phyloP scores from a whole-genome alignment of 805 yeast species.

The Candida railenensis region DNA sequence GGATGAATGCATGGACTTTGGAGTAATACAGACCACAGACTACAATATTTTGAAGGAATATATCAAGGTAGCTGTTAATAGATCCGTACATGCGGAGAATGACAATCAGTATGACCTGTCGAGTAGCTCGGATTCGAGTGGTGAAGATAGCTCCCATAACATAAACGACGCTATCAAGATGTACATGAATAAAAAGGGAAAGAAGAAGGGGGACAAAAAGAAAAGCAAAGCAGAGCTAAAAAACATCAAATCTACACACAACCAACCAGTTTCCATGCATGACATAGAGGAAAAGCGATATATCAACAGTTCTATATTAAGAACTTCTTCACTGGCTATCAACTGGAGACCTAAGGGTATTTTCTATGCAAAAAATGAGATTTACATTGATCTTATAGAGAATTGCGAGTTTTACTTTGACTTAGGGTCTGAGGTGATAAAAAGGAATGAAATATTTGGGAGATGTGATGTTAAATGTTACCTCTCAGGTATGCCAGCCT shows the following conservation, averaged over 20 bases:
- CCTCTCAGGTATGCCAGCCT: slow-evolving; percentile 45
- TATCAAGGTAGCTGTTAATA: slow-evolving; percentile 53
- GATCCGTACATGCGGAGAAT: slow-evolving; percentile 14
- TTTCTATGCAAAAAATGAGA: slow-evolving; percentile 43
- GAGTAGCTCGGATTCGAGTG: slow-evolving; percentile 10
- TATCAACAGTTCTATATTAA: slow-evolving; percentile 68
- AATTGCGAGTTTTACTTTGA: slow-evolving; percentile 36
- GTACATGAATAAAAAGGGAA: slow-evolving; percentile 6
- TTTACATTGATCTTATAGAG: slow-evolving; percentile 42
- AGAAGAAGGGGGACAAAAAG: slow-evolving; percentile 11
- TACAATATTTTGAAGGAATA: slow-evolving; percentile 75
- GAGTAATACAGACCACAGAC: slow-evolving; percentile 83
- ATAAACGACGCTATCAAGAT: neutral
- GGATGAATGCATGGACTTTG: slow-evolving; percentile 89
- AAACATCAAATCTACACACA: slow-evolving; percentile 35
- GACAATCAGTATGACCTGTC: slow-evolving; percentile 4
- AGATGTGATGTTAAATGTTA: slow-evolving; percentile 35
- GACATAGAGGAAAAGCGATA: slow-evolving; percentile 18
- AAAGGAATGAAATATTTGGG: slow-evolving; percentile 34
- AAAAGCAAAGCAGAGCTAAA: slow-evolving; percentile 9
- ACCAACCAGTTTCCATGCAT: slow-evolving; percentile 35
- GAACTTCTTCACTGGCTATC: slow-evolving; percentile 66
- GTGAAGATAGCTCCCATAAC: slow-evolving; percentile 3
- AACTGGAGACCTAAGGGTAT: slow-evolving; percentile 48
- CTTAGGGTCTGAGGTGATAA: slow-evolving; percentile 23